phyloP scores from a whole-genome alignment of 208 protist species.

The Cochliopodium minus region DNA sequence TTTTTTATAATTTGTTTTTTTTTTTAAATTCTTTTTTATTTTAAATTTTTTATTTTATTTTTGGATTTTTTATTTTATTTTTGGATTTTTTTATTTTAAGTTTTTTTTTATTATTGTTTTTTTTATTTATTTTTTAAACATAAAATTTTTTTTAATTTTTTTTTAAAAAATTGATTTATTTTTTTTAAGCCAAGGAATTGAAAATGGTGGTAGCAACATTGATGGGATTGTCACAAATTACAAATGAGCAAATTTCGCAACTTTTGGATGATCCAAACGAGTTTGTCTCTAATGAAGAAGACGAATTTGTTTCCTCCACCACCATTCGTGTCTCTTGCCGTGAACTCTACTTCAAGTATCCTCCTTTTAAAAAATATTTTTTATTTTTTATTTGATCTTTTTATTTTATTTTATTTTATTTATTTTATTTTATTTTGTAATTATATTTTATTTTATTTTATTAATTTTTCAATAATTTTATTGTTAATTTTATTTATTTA shows the following conservation, averaged over 20 bases:
- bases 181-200: too few relatives aligned
- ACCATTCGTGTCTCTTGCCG: neutral
- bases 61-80: conserved; percentile 1
- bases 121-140: neutral
- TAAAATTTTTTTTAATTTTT: neutral
- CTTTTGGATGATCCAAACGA: neutral
- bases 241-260: too few relatives aligned
- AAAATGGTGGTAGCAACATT: too few relatives aligned
- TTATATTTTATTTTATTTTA: conserved; percentile 7
- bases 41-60: conserved; percentile 5
- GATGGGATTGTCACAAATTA: too few relatives aligned
- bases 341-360: conserved; percentile 12
- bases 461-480: conserved; percentile 1
- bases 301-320: neutral
- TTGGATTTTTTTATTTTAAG: neutral
- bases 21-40: conserved; percentile 1
- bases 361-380: conserved; percentile 2
- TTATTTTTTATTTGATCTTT: conserved; percentile 17
- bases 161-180: conserved; percentile 2
- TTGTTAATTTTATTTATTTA: conserved; percentile 10
- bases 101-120: conserved; percentile 1
- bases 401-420: conserved; percentile 14
- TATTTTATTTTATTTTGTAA: conserved; percentile 15
- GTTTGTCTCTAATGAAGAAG: neutral
- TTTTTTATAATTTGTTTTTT: conserved; percentile 1